Evolutionary conservation across 257 asterid species (phyloP).

Genomic region (Capsicum baccatum): DNA sequence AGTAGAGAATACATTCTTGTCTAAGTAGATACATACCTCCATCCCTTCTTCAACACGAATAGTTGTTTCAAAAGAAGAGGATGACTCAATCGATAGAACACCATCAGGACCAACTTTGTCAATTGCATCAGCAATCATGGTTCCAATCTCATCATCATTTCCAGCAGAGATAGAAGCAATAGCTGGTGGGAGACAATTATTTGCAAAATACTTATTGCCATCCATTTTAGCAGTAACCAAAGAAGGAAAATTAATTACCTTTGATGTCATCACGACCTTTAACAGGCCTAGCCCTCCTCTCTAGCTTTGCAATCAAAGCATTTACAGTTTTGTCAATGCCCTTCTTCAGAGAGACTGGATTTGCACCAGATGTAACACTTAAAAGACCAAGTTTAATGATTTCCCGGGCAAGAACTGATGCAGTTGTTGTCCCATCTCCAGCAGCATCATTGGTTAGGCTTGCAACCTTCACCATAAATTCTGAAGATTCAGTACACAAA

Average conservation of each 20-base stretch:
- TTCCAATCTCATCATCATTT: conserved; percentile 83
- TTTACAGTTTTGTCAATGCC: conserved; percentile 89
- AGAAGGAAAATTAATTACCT: conserved; percentile 53
- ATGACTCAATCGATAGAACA: conserved; percentile 93
- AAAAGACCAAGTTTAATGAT: conserved; percentile 87
- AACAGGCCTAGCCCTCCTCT: conserved; percentile 80
- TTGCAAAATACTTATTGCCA: not conserved
- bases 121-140: conserved; percentile 93
- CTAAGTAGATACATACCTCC: conserved; percentile 65
- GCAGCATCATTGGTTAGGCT: conserved; percentile 98
- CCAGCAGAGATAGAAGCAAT: conserved; percentile 94
- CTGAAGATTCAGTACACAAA: conserved; percentile 53
- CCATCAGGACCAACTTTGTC: conserved; percentile 99
- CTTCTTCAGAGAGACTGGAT: conserved; percentile 86
- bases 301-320: conserved; percentile 74
- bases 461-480: conserved; percentile 69
- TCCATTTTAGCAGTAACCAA: not conserved
- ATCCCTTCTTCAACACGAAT: conserved; percentile 97
- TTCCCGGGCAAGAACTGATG: conserved; percentile 93
- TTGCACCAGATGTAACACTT: conserved; percentile 97
- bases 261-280: conserved; percentile 90
- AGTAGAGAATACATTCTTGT: not conserved
- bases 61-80: conserved; percentile 95
- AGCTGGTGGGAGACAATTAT: conserved; percentile 49
- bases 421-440: conserved; percentile 98